Evolutionary conservation across 768 basidiomycete species (phyloP).

Genomic region (Phylloporus sp.): DNA sequence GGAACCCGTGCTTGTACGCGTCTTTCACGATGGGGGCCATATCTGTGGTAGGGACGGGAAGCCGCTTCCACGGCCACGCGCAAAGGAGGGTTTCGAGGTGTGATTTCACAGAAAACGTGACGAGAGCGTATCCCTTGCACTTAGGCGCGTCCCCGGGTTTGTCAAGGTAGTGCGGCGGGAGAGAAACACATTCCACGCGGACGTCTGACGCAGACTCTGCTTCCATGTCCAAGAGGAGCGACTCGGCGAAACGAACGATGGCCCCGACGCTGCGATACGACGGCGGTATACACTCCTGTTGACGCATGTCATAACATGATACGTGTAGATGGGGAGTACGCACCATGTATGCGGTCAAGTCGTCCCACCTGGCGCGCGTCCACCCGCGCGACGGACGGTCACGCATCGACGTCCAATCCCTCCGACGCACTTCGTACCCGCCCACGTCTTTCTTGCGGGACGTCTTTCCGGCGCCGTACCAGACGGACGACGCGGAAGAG

Average conservation of each 20-base stretch:
- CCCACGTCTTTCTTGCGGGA: constrained; percentile 35
- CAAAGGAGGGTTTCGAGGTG: constrained; percentile 41
- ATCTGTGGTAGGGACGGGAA: background rate
- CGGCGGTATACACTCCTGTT: constrained; percentile 66
- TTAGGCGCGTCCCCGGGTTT: constrained; percentile 47
- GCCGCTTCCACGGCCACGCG: constrained; percentile 53
- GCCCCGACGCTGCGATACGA: constrained; percentile 47
- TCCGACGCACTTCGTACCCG: constrained; percentile 63
- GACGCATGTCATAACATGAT: background rate
- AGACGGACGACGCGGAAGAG: constrained; percentile 28
- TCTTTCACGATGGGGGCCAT: constrained; percentile 29
- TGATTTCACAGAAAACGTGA: constrained; percentile 43
- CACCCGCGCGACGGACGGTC: constrained; percentile 23
- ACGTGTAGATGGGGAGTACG: background rate
- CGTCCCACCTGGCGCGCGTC: constrained; percentile 53
- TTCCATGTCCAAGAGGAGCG: constrained; percentile 25
- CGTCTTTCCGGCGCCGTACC: constrained; percentile 32
- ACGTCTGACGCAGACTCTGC: background rate
- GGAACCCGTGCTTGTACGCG: constrained; percentile 56
- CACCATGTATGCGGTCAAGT: constrained; percentile 64
- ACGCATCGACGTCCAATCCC: constrained; percentile 34
- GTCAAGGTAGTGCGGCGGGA: constrained; percentile 65
- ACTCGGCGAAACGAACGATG: constrained; percentile 42
- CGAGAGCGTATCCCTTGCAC: constrained; percentile 73
- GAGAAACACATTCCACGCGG: constrained; percentile 47